Percentiles rank a stretch among this genome's conserved stretches.
Conservation (phyloP, 1,284 basidiomycete species). For the Agaricales sp. region DNA sequence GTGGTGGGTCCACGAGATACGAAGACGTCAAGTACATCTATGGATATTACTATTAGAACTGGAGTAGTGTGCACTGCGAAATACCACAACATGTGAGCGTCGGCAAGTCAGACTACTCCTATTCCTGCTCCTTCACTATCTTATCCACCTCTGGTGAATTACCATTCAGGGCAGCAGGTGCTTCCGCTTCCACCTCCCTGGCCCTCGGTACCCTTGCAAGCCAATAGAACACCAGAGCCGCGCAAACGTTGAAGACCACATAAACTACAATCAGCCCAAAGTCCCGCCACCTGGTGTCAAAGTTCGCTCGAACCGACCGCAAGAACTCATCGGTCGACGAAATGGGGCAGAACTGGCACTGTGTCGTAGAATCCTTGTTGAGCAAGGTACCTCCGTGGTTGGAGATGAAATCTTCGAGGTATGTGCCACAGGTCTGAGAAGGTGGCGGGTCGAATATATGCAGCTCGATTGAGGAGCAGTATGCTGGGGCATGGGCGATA, state of each 20-base stretch:
- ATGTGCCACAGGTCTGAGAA: neutral
- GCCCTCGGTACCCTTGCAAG: slow-evolving; percentile 6
- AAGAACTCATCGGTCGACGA: neutral
- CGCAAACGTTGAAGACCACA: slow-evolving; percentile 8
- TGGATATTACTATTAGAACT: too few relatives aligned
- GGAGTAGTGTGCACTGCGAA: too few relatives aligned
- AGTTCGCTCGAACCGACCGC: neutral
- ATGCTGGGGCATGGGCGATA: slow-evolving; percentile 23
- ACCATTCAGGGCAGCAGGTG: too few relatives aligned
- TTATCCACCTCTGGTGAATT: too few relatives aligned
- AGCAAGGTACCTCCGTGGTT: slow-evolving; percentile 34
- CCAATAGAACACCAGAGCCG: slow-evolving; percentile 8
- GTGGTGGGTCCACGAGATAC: too few relatives aligned
- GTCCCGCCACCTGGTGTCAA: slow-evolving; percentile 24
- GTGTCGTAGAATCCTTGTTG: slow-evolving; percentile 25
- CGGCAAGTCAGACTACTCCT: too few relatives aligned
- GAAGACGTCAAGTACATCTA: too few relatives aligned
- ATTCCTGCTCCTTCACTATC: too few relatives aligned
- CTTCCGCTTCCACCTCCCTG: neutral
- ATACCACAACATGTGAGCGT: too few relatives aligned
- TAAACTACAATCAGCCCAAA: slow-evolving; percentile 9
- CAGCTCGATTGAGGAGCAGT: slow-evolving; percentile 6
- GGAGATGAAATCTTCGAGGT: neutral
- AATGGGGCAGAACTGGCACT: slow-evolving; percentile 25
- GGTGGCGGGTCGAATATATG: slow-evolving; percentile 1